These are phyloP conservation scores for Stentor roeselii DNA, from an alignment of 73 alveolate species.

Conservation along the genomic window DNA sequence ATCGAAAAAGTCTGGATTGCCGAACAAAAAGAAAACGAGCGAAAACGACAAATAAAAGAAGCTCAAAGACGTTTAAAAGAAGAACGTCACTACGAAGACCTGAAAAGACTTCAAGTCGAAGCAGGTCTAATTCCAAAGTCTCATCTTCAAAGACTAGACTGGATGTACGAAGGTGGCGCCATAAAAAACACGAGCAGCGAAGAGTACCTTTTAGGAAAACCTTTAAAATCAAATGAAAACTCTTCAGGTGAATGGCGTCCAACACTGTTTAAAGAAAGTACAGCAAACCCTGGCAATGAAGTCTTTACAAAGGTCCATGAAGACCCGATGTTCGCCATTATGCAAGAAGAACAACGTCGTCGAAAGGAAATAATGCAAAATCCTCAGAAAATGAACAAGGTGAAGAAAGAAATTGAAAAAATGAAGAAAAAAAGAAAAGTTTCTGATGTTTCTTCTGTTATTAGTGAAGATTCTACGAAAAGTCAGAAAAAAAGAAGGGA, in stretches of 20 bases:
- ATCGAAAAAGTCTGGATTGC: conserved; percentile 84
- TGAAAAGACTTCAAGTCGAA: conserved; percentile 77
- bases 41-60: conserved; percentile 62
- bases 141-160: conserved; percentile 80
- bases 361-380: conserved; percentile 53
- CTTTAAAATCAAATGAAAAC: background rate
- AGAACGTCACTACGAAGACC: conserved; percentile 79
- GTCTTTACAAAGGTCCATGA: conserved; percentile 67
- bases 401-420: conserved; percentile 32
- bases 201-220: conserved; percentile 28
- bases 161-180: conserved; percentile 77
- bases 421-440: conserved; percentile 20
- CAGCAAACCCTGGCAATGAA: conserved; percentile 64
- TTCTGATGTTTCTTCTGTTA: too few relatives aligned
- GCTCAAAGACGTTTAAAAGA: conserved; percentile 73
- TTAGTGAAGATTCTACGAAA: too few relatives aligned
- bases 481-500: too few relatives aligned
- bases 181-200: conserved; percentile 25
- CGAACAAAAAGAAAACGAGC: conserved; percentile 68
- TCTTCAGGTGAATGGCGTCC: conserved; percentile 28
- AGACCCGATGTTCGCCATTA: conserved; percentile 63
- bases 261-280: conserved; percentile 29
- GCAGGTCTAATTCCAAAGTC: conserved; percentile 84
- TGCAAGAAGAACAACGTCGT: conserved; percentile 63
- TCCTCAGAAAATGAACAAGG: background rate